phyloP scores from a whole-genome alignment of 2,329 filamentous ascomycete genomes.

The Sporothrix luriei region DNA sequence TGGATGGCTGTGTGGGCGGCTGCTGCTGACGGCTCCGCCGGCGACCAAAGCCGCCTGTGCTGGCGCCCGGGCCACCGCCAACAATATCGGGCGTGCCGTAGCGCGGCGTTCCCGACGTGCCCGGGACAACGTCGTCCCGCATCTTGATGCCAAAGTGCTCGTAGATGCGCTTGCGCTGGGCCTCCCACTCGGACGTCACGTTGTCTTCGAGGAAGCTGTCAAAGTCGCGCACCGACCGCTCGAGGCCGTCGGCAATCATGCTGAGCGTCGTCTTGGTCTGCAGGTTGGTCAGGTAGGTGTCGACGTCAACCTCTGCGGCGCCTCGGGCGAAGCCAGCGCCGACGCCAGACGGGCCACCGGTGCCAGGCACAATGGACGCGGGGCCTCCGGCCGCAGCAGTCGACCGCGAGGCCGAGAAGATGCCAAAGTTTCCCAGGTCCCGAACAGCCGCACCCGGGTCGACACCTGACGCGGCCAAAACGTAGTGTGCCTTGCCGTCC shows the following conservation, averaged over 20 bases:
- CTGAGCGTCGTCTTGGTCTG: slow-evolving; percentile 88
- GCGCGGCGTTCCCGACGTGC: slow-evolving; percentile 32
- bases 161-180: slow-evolving; percentile 89
- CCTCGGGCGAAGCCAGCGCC: slow-evolving; percentile 10
- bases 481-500: slow-evolving; percentile 76
- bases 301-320: slow-evolving; percentile 64
- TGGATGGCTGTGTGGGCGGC: slow-evolving; percentile 39
- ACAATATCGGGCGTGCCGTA: slow-evolving; percentile 37
- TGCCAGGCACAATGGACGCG: background rate
- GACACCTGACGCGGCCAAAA: slow-evolving; percentile 90
- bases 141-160: slow-evolving; percentile 89
- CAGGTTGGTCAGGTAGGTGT: slow-evolving; percentile 79
- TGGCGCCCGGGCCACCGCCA: slow-evolving; percentile 42
- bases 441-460: slow-evolving; percentile 82
- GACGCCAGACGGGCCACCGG: background rate
- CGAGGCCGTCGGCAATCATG: slow-evolving; percentile 88
- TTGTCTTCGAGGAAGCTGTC: slow-evolving; percentile 93
- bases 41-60: slow-evolving; percentile 61
- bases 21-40: slow-evolving; percentile 45
- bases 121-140: slow-evolving; percentile 49
- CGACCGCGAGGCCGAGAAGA: slow-evolving; percentile 42
- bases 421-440: slow-evolving; percentile 79
- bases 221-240: slow-evolving; percentile 87
- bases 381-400: slow-evolving; percentile 37
- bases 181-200: slow-evolving; percentile 93